Percentiles rank a stretch among this genome's conserved stretches.
phyloP scores from a whole-genome alignment of 129 eudicot species.

The Escallonia rubra region DNA sequence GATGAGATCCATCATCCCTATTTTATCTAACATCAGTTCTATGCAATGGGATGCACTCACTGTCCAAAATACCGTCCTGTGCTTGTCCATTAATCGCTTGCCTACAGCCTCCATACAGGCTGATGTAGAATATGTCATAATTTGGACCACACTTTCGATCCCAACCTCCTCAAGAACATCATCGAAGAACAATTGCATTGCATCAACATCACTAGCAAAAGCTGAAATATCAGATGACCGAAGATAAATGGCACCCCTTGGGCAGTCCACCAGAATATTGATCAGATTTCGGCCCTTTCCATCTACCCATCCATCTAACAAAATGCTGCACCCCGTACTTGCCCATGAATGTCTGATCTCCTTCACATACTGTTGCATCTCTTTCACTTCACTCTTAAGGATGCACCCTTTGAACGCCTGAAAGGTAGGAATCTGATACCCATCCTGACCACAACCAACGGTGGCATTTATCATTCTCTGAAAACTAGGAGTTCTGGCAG shows the following conservation, averaged over 20 bases:
- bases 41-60: too few species aligned
- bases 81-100: too few species aligned
- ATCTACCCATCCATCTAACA: conserved; percentile 49
- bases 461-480: conserved; percentile 14
- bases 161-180: neutral
- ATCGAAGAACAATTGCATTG: neutral
- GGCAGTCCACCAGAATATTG: conserved; percentile 32
- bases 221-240: conserved; percentile 31
- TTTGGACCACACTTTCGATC: neutral
- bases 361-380: conserved; percentile 14
- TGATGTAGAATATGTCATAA: too few species aligned
- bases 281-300: conserved; percentile 21
- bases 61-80: too few species aligned
- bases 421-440: conserved; percentile 20
- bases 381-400: conserved; percentile 24
- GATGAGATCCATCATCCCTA: conserved; percentile 2
- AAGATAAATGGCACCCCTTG: conserved; percentile 36
- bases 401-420: conserved; percentile 37
- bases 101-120: too few species aligned
- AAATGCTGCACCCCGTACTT: conserved; percentile 41
- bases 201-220: neutral
- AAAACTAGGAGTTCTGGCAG: conserved; percentile 26
- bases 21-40: too few species aligned
- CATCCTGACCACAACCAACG: neutral
- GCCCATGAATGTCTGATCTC: conserved; percentile 24